A percentile compares a stretch with the other conserved stretches of the same genome.
Conservation (phyloP, 768 basidiomycete genomes). For the Dioszegia crocea region DNA sequence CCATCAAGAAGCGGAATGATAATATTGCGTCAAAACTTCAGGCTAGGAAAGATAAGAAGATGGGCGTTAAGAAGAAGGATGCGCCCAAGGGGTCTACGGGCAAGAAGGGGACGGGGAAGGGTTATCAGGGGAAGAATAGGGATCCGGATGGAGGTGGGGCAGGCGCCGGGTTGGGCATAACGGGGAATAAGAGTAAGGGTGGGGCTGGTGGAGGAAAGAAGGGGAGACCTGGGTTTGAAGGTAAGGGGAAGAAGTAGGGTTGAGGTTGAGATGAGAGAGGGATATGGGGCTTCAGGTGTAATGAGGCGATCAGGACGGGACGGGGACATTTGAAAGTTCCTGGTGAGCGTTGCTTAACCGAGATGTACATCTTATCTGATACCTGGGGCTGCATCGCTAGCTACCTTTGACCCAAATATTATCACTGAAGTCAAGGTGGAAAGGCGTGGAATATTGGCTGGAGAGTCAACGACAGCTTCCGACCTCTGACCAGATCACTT, state of each 20-base stretch:
- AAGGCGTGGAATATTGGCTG: too few species aligned
- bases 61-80: conserved; percentile 51
- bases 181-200: conserved; percentile 1
- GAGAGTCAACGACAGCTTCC: too few species aligned
- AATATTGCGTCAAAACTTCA: conserved; percentile 85
- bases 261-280: not conserved
- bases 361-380: too few species aligned
- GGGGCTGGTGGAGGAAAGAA: conserved; percentile 6
- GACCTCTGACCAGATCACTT: too few species aligned
- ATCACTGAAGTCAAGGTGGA: too few species aligned
- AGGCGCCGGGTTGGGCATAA: conserved; percentile 1
- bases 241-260: conserved; percentile 21
- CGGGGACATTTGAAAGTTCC: too few species aligned
- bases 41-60: conserved; percentile 61
- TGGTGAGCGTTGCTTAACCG: too few species aligned
- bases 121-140: conserved; percentile 11
- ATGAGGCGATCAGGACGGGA: too few species aligned
- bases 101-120: conserved; percentile 18
- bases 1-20: conserved; percentile 82
- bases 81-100: conserved; percentile 22
- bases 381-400: too few species aligned
- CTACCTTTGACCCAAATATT: too few species aligned
- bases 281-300: not conserved
- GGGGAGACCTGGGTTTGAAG: conserved; percentile 41
- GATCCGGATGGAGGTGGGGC: not conserved